Conservation (phyloP, 23 red algal species). For the Gracilaria caudata region DNA sequence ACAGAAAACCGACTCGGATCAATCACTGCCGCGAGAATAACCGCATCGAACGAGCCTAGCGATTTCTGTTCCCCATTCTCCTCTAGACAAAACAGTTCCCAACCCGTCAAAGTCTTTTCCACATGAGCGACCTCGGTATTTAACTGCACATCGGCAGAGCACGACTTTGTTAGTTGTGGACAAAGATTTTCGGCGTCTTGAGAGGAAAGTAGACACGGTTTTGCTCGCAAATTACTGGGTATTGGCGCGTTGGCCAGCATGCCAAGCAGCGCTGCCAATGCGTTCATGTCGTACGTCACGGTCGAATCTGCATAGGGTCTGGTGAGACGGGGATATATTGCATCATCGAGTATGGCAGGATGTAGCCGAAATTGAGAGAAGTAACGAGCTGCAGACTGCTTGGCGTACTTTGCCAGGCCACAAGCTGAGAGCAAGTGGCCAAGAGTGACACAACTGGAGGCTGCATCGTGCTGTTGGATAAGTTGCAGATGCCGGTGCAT, state of each 20-base stretch:
- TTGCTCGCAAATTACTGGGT: constrained; percentile 14
- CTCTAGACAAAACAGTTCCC: not conserved
- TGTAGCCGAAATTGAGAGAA: constrained; percentile 18
- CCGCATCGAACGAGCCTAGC: constrained; percentile 45
- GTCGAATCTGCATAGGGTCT: constrained; percentile 35
- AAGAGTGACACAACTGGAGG: constrained; percentile 54
- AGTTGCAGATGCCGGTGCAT: constrained; percentile 18
- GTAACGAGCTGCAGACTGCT: constrained; percentile 14
- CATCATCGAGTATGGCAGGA: constrained; percentile 22
- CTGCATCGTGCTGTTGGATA: constrained; percentile 33
- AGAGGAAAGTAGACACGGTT: not conserved
- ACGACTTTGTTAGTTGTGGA: not conserved
- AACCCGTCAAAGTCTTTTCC: not conserved
- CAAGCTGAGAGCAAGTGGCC: constrained; percentile 59
- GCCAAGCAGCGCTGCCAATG: constrained; percentile 24
- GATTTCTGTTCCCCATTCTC: not conserved
- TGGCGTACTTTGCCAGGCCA: constrained; percentile 52
- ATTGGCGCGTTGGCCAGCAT: constrained; percentile 22
- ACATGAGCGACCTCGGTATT: constrained; percentile 19
- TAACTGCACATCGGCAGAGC: not conserved
- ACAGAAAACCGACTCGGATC: constrained; percentile 33
- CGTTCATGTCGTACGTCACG: constrained; percentile 8
- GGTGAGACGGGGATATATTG: not conserved
- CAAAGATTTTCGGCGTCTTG: constrained; percentile 20
- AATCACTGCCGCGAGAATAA: constrained; percentile 50